phyloP scores from a whole-genome alignment of 2,329 filamentous ascomycete species.

The Pseudonectria buxi region DNA sequence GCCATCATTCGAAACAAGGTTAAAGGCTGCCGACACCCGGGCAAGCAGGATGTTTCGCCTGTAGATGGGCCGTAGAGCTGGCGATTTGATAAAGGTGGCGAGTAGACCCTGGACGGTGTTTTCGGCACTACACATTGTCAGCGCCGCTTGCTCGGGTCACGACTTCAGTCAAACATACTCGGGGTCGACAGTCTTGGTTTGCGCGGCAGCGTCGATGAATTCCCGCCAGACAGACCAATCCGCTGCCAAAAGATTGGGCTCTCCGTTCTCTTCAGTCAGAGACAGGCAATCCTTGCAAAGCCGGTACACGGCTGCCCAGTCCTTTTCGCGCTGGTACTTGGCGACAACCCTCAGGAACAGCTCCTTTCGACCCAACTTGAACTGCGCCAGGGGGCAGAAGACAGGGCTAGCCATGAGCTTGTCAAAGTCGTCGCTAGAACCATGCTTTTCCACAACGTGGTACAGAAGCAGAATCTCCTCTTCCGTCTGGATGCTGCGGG shows the following conservation, averaged over 20 bases:
- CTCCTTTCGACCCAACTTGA: conserved; percentile 41
- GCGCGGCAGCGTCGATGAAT: conserved; percentile 32
- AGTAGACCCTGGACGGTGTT: conserved; percentile 25
- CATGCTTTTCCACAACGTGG: conserved; percentile 38
- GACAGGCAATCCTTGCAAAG: conserved; percentile 39
- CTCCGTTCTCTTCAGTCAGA: conserved; percentile 28
- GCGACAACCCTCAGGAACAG: conserved; percentile 35
- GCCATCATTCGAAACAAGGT: conserved; percentile 22
- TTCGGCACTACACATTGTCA: conserved; percentile 20
- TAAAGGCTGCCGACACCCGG: conserved; percentile 31
- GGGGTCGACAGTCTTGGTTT: conserved; percentile 24
- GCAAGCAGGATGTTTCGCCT: conserved; percentile 33
- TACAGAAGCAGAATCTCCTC: conserved; percentile 47
- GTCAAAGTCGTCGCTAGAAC: conserved; percentile 33
- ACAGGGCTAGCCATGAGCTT: conserved; percentile 32
- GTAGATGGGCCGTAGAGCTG: conserved; percentile 31
- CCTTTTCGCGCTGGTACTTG: conserved; percentile 29
- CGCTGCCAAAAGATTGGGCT: conserved; percentile 37
- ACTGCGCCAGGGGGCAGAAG: conserved; percentile 37
- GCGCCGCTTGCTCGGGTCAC: too few relatives aligned
- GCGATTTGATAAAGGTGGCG: conserved; percentile 22
- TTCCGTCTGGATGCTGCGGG: conserved; percentile 35
- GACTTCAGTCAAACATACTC: conserved; percentile 28
- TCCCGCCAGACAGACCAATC: conserved; percentile 37
- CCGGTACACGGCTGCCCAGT: conserved; percentile 37